Conservation (phyloP, 2,329 filamentous ascomycete genomes). For the Cercospora sesami region DNA sequence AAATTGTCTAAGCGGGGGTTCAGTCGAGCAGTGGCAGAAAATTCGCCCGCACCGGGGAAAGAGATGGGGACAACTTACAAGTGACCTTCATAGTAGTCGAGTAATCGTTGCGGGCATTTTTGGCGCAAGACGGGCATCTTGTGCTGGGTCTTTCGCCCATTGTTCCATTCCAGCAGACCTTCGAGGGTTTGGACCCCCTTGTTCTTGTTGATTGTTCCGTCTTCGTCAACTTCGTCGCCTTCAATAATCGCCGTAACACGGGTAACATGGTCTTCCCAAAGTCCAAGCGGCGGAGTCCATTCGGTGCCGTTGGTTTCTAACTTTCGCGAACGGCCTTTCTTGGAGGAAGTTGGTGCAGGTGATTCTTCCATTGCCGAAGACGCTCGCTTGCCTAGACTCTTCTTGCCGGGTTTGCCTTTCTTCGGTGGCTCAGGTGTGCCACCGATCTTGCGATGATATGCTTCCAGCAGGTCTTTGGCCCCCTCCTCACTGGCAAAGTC, state of each 20-base stretch:
- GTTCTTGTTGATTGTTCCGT: conserved; percentile 26
- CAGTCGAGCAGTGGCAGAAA: conserved; percentile 22
- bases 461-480: conserved; percentile 57
- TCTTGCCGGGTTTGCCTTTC: conserved; percentile 34
- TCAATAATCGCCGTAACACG: conserved; percentile 73
- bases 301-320: conserved; percentile 35
- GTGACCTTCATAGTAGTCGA: conserved; percentile 43
- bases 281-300: conserved; percentile 70
- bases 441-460: conserved; percentile 64
- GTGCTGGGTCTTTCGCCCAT: conserved; percentile 72
- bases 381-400: conserved; percentile 27
- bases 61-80: conserved; percentile 37
- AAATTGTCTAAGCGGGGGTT: conserved; percentile 29
- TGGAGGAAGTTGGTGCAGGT: conserved; percentile 28
- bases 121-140: conserved; percentile 67
- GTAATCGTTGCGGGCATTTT: conserved; percentile 70
- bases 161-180: conserved; percentile 73
- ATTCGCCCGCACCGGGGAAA: not conserved
- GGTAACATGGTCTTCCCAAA: conserved; percentile 73
- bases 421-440: conserved; percentile 54
- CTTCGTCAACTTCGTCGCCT: conserved; percentile 38
- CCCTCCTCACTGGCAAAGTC: conserved; percentile 31
- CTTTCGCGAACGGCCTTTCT: conserved; percentile 32
- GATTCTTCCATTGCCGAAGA: conserved; percentile 29
- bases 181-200: conserved; percentile 54